phyloP scores from a whole-genome alignment of 495 filamentous ascomycete genomes.

The Endocarpon pusillum region DNA sequence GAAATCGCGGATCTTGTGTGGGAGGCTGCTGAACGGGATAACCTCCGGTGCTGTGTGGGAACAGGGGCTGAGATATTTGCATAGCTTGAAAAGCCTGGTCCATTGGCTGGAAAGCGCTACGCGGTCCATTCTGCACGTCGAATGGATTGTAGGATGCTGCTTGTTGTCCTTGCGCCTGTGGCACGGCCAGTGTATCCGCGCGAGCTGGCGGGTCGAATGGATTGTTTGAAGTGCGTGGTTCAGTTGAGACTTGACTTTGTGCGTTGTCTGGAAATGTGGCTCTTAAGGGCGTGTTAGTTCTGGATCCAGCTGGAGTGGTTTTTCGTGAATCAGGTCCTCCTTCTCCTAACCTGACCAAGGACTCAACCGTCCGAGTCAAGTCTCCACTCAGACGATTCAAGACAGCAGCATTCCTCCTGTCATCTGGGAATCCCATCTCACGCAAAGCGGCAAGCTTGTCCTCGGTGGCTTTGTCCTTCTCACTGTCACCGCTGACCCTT shows the following conservation, averaged over 20 bases:
- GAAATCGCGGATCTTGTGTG: slow-evolving; percentile 27
- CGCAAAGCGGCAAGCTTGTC: slow-evolving; percentile 57
- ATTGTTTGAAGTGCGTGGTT: slow-evolving; percentile 27
- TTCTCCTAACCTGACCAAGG: slow-evolving; percentile 65
- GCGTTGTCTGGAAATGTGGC: slow-evolving; percentile 4
- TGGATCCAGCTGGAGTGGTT: slow-evolving; percentile 19
- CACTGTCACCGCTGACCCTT: slow-evolving; percentile 53
- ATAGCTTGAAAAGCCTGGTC: slow-evolving; percentile 57
- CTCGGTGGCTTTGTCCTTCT: slow-evolving; percentile 40
- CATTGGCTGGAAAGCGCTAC: slow-evolving; percentile 40
- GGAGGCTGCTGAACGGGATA: slow-evolving; percentile 38
- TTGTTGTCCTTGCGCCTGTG: slow-evolving; percentile 14
- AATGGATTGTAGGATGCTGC: slow-evolving; percentile 46
- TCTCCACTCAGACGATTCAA: slow-evolving; percentile 68
- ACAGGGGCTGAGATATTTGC: slow-evolving; percentile 54
- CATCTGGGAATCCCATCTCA: slow-evolving; percentile 88
- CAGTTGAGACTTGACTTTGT: slow-evolving; percentile 8
- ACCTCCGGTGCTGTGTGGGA: slow-evolving; percentile 73
- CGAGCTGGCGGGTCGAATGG: slow-evolving; percentile 30
- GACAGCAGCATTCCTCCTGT: slow-evolving; percentile 60
- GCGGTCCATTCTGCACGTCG: slow-evolving; percentile 32
- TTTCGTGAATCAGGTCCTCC: slow-evolving; percentile 27
- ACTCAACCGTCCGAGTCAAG: slow-evolving; percentile 67
- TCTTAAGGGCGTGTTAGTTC: slow-evolving; percentile 14
- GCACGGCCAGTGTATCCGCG: slow-evolving; percentile 1